Base-by-base conservation (phyloP, 345 rosid genomes). In the Hibiscus syriacus region DNA sequence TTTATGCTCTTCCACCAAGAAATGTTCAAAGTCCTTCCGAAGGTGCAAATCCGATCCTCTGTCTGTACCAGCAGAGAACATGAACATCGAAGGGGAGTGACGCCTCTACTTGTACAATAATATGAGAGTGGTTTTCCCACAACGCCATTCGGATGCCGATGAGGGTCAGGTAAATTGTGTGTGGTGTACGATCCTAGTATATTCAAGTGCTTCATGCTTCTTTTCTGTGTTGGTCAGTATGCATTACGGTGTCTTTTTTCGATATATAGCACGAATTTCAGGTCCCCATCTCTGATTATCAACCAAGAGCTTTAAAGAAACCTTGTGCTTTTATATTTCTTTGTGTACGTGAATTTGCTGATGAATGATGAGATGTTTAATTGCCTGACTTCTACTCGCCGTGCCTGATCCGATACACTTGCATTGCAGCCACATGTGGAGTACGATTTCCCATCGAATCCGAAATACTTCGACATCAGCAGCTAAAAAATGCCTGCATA, bases 81-180 rank as follows among this genome's bases (percentile, higher is more conserved):
- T 72, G 25, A 83, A 79, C 58, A 68, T 53, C 55, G 85, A 82
- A 20, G 83, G 78, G 55, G 85, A 85, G 23, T 76, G 96, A 23
- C 87, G 90, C 54, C 90, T 92, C 83, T 92, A 87, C 74, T 76
- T 92, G 55, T 90, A 87, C 80, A 90, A 86, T 70, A 97, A 92
- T 72, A 64, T 90, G 85, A 86, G 89, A 77, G 96, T 85, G 4
- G 92, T 92, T 39, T 92, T 92, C 72, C 98, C 98, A 58, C 98
- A 90, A 66, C 97, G 97, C 66, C 98, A 92, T 81, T 81, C 97
- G 48, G 98, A 92, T 65, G 69, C 90, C 20, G 98, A 92, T 65
- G 98, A 92, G 81, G 97, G 98, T 76, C 87, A 90, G 98, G 98
- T 92, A 87, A 49, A 76, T 45, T n/a, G n/a, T 48, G 52, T 10